These are phyloP conservation scores for Lachancea lanzarotensis DNA, from an alignment of 805 yeast species.

Conservation along the genomic window DNA sequence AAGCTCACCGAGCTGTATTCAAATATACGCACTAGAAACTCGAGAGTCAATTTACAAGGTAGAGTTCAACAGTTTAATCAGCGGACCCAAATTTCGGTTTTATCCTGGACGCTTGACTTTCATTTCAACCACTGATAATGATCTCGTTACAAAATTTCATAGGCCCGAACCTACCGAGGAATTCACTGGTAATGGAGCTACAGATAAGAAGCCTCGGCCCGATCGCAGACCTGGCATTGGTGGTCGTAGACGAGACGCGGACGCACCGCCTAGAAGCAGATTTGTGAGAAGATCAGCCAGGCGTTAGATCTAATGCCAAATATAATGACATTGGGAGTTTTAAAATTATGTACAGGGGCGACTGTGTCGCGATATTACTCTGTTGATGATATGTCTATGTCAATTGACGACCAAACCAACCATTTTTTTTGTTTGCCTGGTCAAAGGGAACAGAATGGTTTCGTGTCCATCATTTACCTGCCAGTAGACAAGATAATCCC, in stretches of 20 bases:
- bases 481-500: slow-evolving; percentile 40
- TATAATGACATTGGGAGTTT: not conserved
- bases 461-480: slow-evolving; percentile 22
- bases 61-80: not conserved
- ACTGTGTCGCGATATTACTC: not conserved
- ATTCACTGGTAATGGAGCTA: not conserved
- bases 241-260: slow-evolving; percentile 1
- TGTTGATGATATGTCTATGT: too few relatives aligned
- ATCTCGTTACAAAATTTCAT: slow-evolving; percentile 14
- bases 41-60: not conserved
- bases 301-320: not conserved
- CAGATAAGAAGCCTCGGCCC: not conserved
- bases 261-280: slow-evolving; percentile 1
- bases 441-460: not conserved
- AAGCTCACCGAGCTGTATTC: not conserved
- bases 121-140: slow-evolving; percentile 17
- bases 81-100: slow-evolving; percentile 13
- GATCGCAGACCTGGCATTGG: not conserved
- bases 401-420: too few relatives aligned
- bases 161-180: not conserved
- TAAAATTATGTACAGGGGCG: slow-evolving; percentile 9
- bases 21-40: not conserved
- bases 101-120: slow-evolving; percentile 24
- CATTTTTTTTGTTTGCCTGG: not conserved
- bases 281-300: slow-evolving; percentile 3